Evolutionary conservation across 2,329 filamentous ascomycete species (phyloP).

Genomic region (Simplicillium sp.): DNA sequence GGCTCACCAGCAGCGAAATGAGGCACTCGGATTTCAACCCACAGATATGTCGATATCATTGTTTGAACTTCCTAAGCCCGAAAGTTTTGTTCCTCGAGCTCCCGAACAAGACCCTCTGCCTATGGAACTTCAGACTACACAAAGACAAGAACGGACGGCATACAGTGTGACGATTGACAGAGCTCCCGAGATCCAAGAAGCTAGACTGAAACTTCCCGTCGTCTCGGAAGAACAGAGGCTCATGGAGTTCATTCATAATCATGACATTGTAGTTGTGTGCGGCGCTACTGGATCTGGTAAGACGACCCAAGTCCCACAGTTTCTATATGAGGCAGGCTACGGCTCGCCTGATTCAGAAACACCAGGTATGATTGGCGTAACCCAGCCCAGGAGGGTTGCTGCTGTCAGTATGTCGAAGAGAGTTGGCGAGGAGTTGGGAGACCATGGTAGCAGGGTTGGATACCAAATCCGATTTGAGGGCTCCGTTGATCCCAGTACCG

Average conservation of each 20-base stretch:
- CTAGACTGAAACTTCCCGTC: constrained; percentile 73
- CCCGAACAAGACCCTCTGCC: constrained; percentile 64
- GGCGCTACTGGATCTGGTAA: constrained; percentile 95
- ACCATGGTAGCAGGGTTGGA: constrained; percentile 67
- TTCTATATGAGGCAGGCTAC: constrained; percentile 89
- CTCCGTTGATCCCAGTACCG: constrained; percentile 68
- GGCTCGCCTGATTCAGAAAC: constrained; percentile 69
- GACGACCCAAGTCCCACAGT: constrained; percentile 94
- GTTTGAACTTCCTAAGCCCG: constrained; percentile 43
- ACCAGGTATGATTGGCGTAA: constrained; percentile 88
- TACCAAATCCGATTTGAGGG: constrained; percentile 96
- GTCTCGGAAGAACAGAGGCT: constrained; percentile 94
- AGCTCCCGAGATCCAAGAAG: constrained; percentile 63
- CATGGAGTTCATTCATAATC: constrained; percentile 94
- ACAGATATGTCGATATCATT: constrained; percentile 30
- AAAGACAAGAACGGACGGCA: constrained; percentile 57
- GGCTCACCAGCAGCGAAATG: constrained; percentile 79
- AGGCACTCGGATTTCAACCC: constrained; percentile 60
- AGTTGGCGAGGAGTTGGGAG: constrained; percentile 75
- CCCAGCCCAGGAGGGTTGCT: constrained; percentile 88
- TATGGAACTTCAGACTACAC: constrained; percentile 52
- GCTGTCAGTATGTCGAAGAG: constrained; percentile 95
- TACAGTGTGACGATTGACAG: constrained; percentile 67
- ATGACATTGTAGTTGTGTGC: constrained; percentile 83
- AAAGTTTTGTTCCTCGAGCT: constrained; percentile 57